Conservation (phyloP, 176 grass and related monocot genomes). For the Melocanna baccifera region DNA sequence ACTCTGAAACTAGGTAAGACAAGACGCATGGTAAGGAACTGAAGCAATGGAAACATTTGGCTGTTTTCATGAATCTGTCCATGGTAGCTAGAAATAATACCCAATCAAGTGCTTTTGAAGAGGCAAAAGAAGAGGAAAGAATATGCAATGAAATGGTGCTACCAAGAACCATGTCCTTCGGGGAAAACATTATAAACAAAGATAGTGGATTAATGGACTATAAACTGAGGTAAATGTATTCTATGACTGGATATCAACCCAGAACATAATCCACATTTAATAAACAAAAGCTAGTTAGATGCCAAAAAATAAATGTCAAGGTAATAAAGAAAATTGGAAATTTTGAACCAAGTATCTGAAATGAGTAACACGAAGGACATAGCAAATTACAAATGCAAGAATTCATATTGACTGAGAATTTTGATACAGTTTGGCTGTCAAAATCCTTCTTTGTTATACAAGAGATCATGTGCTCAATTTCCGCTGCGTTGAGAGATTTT, state of each 20-base stretch:
- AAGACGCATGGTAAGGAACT: not conserved
- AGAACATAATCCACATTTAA: not conserved
- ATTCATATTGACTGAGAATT: conserved; percentile 1
- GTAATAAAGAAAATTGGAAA: not conserved
- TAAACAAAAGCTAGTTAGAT: not conserved
- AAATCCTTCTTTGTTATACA: not conserved
- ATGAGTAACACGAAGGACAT: not conserved
- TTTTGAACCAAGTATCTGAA: not conserved
- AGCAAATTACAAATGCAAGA: not conserved
- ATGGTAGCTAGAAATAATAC: conserved; percentile 15
- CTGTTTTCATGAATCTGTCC: not conserved
- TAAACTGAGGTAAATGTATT: not conserved
- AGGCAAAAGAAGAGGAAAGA: not conserved
- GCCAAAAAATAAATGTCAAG: not conserved
- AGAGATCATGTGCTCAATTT: not conserved
- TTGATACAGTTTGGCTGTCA: not conserved
- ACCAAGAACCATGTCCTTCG: not conserved
- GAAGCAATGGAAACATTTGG: not conserved
- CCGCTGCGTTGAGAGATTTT: conserved; percentile 9
- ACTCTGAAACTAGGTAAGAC: not conserved
- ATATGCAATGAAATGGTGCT: not conserved
- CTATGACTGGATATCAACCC: not conserved
- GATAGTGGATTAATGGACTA: not conserved
- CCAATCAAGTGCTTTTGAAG: not conserved
- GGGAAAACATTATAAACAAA: not conserved